Percentiles rank a stretch among this genome's conserved stretches.
These are phyloP conservation scores for Entomortierella chlamydospora DNA, from an alignment of 192 early-diverging fungal species.

Conservation along the genomic window DNA sequence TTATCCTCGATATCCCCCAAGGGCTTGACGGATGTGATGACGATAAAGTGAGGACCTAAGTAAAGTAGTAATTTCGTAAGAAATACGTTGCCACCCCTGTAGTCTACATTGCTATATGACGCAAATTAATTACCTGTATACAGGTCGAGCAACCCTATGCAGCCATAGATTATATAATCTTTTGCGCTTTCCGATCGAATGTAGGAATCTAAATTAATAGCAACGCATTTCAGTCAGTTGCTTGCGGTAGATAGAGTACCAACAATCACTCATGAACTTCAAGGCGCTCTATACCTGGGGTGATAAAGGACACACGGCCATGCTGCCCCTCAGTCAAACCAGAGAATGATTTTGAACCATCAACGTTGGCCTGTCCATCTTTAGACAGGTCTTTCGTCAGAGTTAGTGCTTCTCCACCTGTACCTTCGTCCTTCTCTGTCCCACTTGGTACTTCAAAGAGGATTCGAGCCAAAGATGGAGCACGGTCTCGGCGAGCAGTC, in stretches of 20 bases:
- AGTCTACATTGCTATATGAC: not conserved
- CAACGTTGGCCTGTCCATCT: not conserved
- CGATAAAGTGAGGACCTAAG: conserved; percentile 45
- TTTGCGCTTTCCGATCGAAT: conserved; percentile 13
- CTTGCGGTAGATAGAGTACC: no score
- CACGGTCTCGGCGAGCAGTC: not conserved
- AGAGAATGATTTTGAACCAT: not conserved
- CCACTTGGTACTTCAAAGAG: no score
- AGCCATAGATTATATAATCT: conserved; percentile 49
- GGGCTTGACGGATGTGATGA: conserved; percentile 48
- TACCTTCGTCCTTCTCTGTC: no score
- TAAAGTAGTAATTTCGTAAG: not conserved
- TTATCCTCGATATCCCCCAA: conserved; percentile 55
- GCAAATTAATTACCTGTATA: conserved; percentile 20
- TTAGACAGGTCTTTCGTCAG: not conserved
- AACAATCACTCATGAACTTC: no score
- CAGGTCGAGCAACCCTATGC: conserved; percentile 38
- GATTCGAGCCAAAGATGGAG: conserved; percentile 1
- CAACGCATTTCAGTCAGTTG: not conserved
- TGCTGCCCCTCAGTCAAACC: not conserved
- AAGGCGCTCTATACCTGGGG: not conserved
- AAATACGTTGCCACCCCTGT: not conserved
- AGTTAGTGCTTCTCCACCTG: no score
- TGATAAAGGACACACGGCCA: conserved; percentile 18
- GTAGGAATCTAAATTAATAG: conserved; percentile 23